Conservation (phyloP, 1,284 basidiomycete species). For the Wallemia ichthyophaga region DNA sequence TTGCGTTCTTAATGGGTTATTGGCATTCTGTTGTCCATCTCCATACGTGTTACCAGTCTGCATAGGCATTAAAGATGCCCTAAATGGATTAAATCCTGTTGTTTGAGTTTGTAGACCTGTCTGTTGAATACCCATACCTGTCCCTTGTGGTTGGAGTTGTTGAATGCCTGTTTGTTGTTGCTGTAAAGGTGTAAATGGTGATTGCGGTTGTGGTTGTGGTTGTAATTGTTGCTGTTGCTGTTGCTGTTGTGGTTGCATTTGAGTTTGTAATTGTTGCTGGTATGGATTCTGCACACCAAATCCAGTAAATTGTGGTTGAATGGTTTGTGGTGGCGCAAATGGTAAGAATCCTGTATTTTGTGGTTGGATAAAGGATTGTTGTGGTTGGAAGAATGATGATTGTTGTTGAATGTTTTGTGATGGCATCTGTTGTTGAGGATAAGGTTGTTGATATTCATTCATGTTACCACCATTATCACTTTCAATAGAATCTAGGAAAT, state of each 20-base stretch:
- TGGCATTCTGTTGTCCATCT: constrained; percentile 10
- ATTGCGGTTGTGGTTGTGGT: neutral
- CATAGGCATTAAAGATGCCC: neutral
- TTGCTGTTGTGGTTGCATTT: constrained; percentile 4
- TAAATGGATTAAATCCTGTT: constrained; percentile 7
- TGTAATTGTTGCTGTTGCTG: neutral
- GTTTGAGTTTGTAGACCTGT: constrained; percentile 10
- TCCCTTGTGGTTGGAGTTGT: constrained; percentile 7
- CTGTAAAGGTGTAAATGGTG: constrained; percentile 3
- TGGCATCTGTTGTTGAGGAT: constrained; percentile 2
- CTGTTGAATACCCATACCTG: constrained; percentile 9
- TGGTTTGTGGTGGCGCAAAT: constrained; percentile 11
- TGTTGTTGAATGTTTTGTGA: constrained; percentile 4
- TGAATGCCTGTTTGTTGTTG: constrained; percentile 1
- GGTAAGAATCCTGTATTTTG: constrained; percentile 22
- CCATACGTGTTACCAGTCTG: neutral
- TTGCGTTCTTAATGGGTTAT: constrained; percentile 17
- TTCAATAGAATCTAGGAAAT: neutral
- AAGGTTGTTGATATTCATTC: constrained; percentile 5
- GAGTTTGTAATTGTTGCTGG: constrained; percentile 6
- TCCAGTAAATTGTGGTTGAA: constrained; percentile 30
- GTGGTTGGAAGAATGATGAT: constrained; percentile 21
- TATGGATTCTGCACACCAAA: constrained; percentile 17
- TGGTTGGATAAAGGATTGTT: constrained; percentile 36
- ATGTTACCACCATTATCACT: neutral